These are phyloP conservation scores for Geosmithia morbida DNA, from an alignment of 2,329 filamentous ascomycete species.

Conservation along the genomic window DNA sequence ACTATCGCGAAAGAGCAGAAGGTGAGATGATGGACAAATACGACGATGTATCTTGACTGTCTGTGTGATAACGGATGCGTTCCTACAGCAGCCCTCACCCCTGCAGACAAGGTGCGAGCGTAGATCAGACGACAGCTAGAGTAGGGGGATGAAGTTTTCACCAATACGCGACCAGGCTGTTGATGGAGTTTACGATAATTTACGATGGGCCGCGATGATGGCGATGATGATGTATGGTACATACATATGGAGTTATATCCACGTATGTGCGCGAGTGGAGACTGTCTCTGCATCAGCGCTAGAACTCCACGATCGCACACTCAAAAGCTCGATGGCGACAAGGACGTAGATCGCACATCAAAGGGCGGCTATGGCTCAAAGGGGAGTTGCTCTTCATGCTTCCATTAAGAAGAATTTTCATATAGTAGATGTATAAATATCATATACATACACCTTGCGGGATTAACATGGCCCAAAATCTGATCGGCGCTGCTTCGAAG, in stretches of 20 bases:
- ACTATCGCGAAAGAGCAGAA: too few relatives aligned
- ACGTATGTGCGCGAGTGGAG: background rate
- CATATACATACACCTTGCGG: background rate
- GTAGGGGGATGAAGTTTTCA: background rate
- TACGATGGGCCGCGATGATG: background rate
- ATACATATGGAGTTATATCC: background rate
- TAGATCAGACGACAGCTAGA: background rate
- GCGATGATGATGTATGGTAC: background rate
- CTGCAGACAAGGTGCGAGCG: background rate
- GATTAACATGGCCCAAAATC: background rate
- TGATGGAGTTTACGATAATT: background rate
- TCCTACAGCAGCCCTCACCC: background rate
- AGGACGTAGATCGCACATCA: background rate
- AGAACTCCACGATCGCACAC: background rate
- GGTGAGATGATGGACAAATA: too few relatives aligned
- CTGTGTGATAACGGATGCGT: background rate
- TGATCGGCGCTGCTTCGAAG: background rate
- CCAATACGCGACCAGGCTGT: background rate
- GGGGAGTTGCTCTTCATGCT: background rate
- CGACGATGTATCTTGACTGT: too few relatives aligned
- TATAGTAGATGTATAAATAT: too few relatives aligned
- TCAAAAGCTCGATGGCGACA: background rate
- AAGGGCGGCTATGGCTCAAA: background rate
- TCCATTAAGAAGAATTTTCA: background rate
- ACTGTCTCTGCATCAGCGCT: background rate